phyloP scores from a whole-genome alignment of 208 protist species.

The Acanthamoeba healyi region DNA sequence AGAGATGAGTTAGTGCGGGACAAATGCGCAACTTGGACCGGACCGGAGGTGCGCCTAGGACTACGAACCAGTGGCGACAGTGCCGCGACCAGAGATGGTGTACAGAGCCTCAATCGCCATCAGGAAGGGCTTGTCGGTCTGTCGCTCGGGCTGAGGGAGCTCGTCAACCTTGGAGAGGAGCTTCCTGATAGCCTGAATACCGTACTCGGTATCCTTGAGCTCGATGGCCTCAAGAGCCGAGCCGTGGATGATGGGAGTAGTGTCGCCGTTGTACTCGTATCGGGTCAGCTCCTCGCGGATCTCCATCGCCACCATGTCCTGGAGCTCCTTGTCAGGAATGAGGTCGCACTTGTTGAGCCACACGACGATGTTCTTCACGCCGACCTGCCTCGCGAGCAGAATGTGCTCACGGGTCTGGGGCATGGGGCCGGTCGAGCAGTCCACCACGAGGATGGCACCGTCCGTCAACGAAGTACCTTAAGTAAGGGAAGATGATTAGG shows the following conservation, averaged over 20 bases:
- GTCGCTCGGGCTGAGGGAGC: conserved; percentile 92
- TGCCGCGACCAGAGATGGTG: conserved; percentile 94
- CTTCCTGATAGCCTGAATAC: conserved; percentile 92
- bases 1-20: too few relatives aligned
- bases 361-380: conserved; percentile 96
- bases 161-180: conserved; percentile 96
- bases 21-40: neutral
- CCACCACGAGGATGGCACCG: conserved; percentile 93
- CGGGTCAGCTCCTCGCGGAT: conserved; percentile 94
- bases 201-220: conserved; percentile 92
- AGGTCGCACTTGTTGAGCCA: conserved; percentile 98
- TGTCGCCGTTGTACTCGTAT: conserved; percentile 91
- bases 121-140: conserved; percentile 97
- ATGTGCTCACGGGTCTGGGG: conserved; percentile 99
- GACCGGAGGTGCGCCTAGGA: neutral
- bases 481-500: too few relatives aligned
- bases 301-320: conserved; percentile 97
- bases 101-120: conserved; percentile 95
- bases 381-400: conserved; percentile 98
- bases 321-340: conserved; percentile 87
- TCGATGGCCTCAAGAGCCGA: conserved; percentile 98
- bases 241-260: conserved; percentile 93
- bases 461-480: conserved; percentile 92
- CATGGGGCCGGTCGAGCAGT: conserved; percentile 97
- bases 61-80: conserved; percentile 95